A percentile compares a stretch with the other conserved stretches of the same genome.
Evolutionary conservation across 1,284 basidiomycete genomes (phyloP).

Genomic region (Cutaneotrichosporon arboriforme): DNA sequence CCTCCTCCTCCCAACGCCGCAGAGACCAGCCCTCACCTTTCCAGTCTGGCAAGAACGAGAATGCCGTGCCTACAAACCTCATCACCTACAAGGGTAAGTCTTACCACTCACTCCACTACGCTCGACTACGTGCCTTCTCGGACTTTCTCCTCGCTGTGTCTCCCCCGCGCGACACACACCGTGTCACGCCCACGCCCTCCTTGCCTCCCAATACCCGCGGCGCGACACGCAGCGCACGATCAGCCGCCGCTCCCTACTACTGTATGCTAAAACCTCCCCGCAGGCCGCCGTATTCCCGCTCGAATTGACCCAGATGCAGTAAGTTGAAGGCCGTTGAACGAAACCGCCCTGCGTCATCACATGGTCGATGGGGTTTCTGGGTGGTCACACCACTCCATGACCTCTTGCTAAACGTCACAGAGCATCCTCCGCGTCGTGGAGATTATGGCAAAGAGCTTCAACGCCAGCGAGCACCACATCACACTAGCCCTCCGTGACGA

Average conservation of each 20-base stretch:
- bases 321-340: constrained; percentile 9
- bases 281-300: constrained; percentile 41
- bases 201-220: no score
- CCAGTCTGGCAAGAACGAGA: constrained; percentile 24
- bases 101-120: no score
- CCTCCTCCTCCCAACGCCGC: constrained; percentile 2
- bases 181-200: no score
- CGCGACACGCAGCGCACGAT: no score
- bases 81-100: constrained; percentile 39
- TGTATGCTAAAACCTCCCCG: no score
- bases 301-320: constrained; percentile 45
- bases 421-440: constrained; percentile 41
- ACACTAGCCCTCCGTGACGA: constrained; percentile 83
- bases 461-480: constrained; percentile 72
- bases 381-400: background rate
- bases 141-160: no score
- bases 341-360: background rate
- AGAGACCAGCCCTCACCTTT: constrained; percentile 12
- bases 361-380: no score
- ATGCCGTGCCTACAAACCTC: constrained; percentile 43
- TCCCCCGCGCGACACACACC: no score
- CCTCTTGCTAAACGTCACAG: constrained; percentile 15
- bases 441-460: constrained; percentile 53
- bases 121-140: no score
- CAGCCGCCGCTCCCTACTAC: no score